Percentiles rank a stretch among this genome's conserved stretches.
Evolutionary conservation across 148 eudicot genomes (phyloP).

Genomic region (Rhododendron kiyosumense): DNA sequence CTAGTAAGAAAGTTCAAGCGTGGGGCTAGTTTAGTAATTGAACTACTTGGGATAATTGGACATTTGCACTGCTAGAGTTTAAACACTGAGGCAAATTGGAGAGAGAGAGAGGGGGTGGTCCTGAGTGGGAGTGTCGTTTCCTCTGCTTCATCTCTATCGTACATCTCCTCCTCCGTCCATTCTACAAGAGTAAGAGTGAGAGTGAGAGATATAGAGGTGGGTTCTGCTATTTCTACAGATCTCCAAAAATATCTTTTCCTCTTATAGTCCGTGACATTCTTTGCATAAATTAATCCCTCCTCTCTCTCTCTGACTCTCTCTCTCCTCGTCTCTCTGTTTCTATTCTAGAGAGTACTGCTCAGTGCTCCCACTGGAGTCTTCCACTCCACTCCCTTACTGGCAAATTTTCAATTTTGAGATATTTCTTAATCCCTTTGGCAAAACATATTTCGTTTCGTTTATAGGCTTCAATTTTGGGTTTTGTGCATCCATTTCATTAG

Average conservation of each 20-base stretch:
- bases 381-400: conserved; percentile 6
- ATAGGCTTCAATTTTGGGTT: conserved; percentile 24
- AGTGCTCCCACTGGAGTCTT: background rate
- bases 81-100: background rate
- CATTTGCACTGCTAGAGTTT: background rate
- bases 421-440: conserved; percentile 12
- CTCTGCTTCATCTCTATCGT: conserved; percentile 34
- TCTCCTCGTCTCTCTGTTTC: background rate
- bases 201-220: conserved; percentile 23
- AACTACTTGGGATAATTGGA: conserved; percentile 20
- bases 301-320: background rate
- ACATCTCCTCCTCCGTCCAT: conserved; percentile 11
- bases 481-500: conserved; percentile 25
- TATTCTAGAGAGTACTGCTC: background rate
- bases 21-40: conserved; percentile 36
- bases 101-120: conserved; percentile 41
- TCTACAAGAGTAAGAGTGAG: conserved; percentile 19
- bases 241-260: conserved; percentile 28
- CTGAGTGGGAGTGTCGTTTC: conserved; percentile 34
- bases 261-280: conserved; percentile 30
- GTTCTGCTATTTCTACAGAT: conserved; percentile 33
- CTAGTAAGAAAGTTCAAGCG: background rate
- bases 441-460: conserved; percentile 24
- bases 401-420: background rate
- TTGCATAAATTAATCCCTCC: background rate